phyloP scores from a whole-genome alignment of 2,329 filamentous ascomycete species.

The Sclerotinia nivalis region DNA sequence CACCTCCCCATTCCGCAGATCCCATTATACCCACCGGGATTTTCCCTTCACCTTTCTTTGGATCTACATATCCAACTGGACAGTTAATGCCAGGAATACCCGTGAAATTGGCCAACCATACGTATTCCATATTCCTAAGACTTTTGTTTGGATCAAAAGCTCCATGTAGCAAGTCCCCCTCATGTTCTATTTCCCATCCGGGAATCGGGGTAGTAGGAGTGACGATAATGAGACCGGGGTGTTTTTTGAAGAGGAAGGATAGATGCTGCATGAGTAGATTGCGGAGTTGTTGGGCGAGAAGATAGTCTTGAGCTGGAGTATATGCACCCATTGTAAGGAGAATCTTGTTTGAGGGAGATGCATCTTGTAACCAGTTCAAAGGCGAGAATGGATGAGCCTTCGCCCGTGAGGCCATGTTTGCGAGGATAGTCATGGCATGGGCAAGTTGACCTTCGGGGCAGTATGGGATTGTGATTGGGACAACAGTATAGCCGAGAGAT shows the following conservation, averaged over 20 bases:
- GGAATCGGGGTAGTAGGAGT: constrained; percentile 75
- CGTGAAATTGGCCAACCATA: constrained; percentile 80
- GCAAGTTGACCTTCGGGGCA: constrained; percentile 72
- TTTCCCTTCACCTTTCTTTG: constrained; percentile 51
- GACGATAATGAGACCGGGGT: constrained; percentile 76
- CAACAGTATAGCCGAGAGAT: constrained; percentile 51
- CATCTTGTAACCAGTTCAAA: constrained; percentile 51
- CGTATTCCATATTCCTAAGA: constrained; percentile 80
- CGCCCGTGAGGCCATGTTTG: constrained; percentile 60
- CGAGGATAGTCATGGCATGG: constrained; percentile 75
- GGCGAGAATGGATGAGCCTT: constrained; percentile 16
- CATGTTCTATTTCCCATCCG: constrained; percentile 65
- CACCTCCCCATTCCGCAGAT: constrained; percentile 65
- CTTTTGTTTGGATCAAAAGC: constrained; percentile 71
- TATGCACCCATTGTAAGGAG: constrained; percentile 65
- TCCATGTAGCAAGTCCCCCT: constrained; percentile 64
- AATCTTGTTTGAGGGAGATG: constrained; percentile 69
- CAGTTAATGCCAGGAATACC: constrained; percentile 75
- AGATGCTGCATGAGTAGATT: constrained; percentile 78
- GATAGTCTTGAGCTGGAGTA: constrained; percentile 67
- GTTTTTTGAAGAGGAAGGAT: constrained; percentile 64
- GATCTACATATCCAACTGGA: constrained; percentile 68
- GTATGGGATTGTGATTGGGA: constrained; percentile 66
- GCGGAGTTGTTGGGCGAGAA: constrained; percentile 73
- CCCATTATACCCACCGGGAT: constrained; percentile 64